These are phyloP conservation scores for Ceratobasidium sp. DNA, from an alignment of 1,284 basidiomycete species.

Conservation along the genomic window DNA sequence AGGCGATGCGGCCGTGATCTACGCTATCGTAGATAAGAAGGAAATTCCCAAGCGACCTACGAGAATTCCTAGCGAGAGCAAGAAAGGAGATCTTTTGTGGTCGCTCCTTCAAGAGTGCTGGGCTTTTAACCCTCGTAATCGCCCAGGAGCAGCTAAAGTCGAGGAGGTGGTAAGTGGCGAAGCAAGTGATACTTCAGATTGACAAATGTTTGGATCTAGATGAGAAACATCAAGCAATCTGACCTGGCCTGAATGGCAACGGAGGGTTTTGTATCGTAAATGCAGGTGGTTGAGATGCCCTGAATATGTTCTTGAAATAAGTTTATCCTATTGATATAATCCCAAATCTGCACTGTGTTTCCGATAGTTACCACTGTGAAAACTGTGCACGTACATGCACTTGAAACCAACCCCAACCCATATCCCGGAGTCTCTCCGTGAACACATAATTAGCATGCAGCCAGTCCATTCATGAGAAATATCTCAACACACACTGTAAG, in stretches of 20 bases:
- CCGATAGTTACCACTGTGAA: too few species aligned
- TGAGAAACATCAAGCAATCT: not conserved
- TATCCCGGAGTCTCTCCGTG: too few species aligned
- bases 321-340: too few species aligned
- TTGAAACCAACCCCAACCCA: too few species aligned
- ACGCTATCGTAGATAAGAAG: not conserved
- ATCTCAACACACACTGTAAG: too few species aligned
- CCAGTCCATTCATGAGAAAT: too few species aligned
- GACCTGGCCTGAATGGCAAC: not conserved
- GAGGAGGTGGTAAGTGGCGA: not conserved
- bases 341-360: too few species aligned
- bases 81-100: conserved; percentile 7
- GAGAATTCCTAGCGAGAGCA: not conserved
- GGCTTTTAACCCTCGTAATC: not conserved
- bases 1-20: not conserved
- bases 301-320: too few species aligned
- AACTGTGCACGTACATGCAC: too few species aligned
- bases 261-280: too few species aligned
- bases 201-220: not conserved
- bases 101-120: not conserved
- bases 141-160: not conserved
- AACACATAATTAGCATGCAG: too few species aligned
- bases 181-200: not conserved
- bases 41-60: conserved; percentile 2
- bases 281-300: too few species aligned